Base-by-base conservation (phyloP, 805 yeast species). In the Hanseniaspora mollemarum region DNA sequence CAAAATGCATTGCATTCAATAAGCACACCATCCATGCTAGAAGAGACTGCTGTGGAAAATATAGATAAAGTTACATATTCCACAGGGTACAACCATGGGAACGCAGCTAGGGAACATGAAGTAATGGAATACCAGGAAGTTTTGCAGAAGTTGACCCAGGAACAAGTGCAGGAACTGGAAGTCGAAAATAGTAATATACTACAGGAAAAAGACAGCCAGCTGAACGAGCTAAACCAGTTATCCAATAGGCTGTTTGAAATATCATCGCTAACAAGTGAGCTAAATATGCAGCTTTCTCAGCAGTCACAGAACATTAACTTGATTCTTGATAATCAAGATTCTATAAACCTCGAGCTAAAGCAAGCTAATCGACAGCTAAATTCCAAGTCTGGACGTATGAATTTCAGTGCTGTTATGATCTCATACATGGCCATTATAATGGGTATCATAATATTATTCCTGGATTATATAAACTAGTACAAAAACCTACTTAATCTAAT, bases 251-350 rank as follows among this genome's bases (percentile, higher is more conserved):
- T 82, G 63, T 61, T 78, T 40, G 95, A 86, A 59, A 81, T 88
- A 39, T 74, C 87, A 0, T 76, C 80, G 50, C 64, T 88, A 54
- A 90, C 87, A 59, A 71, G 80, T 22, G 92, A 85, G 59, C 69
- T 87, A 49, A 73, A 85, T 12, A 70, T 80, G 50, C 94, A 88
- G 61, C 69, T 87, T 43, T 76, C 77, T 22, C 63, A 76, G 1
- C 96, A 87, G 64, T 77, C 82, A 5, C 82, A 81, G 49, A 80
- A 76, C 61, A 82, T 87, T 15, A 71, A 75, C 45, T 68, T 71
- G 36, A 68, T 87, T 55, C 63, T 78, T 43, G 81, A 80, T 53
- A 80, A 80, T 54, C 88, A 84, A 54, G 78, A 77, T 54, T 77
- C 77, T 54, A 76, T 85, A 1, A 75, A 78, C 50, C 58, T 71